phyloP scores from a whole-genome alignment of 306 rosid species.

The Spatholobus suberectus region DNA sequence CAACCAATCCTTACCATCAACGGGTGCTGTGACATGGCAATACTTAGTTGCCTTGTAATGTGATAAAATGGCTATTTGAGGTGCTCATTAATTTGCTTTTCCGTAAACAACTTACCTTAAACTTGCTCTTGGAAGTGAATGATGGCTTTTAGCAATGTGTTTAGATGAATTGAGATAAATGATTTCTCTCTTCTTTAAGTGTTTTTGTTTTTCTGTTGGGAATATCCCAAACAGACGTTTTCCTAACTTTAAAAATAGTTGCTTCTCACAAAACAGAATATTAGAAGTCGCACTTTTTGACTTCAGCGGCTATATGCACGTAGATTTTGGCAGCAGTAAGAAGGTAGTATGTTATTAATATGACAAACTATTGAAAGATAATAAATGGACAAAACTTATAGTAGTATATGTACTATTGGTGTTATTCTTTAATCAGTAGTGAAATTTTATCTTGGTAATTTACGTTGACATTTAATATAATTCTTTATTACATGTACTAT shows the following conservation, averaged over 20 bases:
- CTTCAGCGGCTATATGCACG: background rate
- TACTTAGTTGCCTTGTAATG: background rate
- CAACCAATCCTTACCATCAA: background rate
- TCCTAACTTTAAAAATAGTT: background rate
- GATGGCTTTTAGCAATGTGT: background rate
- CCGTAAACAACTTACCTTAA: background rate
- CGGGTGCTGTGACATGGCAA: background rate
- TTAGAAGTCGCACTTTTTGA: background rate
- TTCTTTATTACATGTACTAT: too few species aligned
- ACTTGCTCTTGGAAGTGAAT: background rate
- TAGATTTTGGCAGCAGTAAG: background rate
- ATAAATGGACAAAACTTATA: too few species aligned
- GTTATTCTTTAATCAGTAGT: too few species aligned
- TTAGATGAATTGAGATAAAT: background rate
- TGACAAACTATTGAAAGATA: too few species aligned
- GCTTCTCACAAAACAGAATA: background rate
- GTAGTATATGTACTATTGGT: too few species aligned
- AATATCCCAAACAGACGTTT: background rate
- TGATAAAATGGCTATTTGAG: background rate
- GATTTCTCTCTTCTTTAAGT: background rate
- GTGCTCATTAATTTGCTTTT: background rate
- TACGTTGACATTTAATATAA: too few species aligned
- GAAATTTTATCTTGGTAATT: too few species aligned
- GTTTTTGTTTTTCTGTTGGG: background rate
- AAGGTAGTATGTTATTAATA: background rate